Conservation (phyloP, 495 filamentous ascomycete genomes). For the Penicillium soppii region DNA sequence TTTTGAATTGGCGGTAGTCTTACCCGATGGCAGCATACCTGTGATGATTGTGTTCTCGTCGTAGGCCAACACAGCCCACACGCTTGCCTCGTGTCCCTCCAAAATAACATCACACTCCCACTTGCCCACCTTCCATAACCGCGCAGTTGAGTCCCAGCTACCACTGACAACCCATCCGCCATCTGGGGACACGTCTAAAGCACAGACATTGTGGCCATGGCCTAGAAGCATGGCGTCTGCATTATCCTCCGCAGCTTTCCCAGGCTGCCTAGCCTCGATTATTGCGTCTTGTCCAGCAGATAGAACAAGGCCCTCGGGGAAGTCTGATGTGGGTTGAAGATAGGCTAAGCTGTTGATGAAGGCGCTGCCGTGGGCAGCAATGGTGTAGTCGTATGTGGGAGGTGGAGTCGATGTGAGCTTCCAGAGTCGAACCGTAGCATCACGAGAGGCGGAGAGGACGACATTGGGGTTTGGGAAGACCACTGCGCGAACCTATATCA, state of each 20-base stretch:
- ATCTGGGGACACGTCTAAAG: slow-evolving; percentile 73
- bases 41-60: slow-evolving; percentile 81
- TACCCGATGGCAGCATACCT: slow-evolving; percentile 39
- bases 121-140: slow-evolving; percentile 71
- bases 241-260: slow-evolving; percentile 63
- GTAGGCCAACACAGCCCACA: slow-evolving; percentile 88
- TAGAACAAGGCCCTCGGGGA: slow-evolving; percentile 78
- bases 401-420: slow-evolving; percentile 62
- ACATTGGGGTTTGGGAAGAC: slow-evolving; percentile 71
- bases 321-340: slow-evolving; percentile 63
- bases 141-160: slow-evolving; percentile 89
- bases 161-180: slow-evolving; percentile 78
- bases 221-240: slow-evolving; percentile 84
- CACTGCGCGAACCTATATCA: slow-evolving; percentile 78
- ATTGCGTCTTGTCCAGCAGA: slow-evolving; percentile 89
- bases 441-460: slow-evolving; percentile 83
- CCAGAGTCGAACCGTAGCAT: slow-evolving; percentile 89
- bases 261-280: slow-evolving; percentile 81
- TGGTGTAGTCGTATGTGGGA: slow-evolving; percentile 70
- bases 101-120: slow-evolving; percentile 75
- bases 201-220: slow-evolving; percentile 82
- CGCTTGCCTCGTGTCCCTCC: slow-evolving; percentile 72
- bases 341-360: slow-evolving; percentile 87
- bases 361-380: slow-evolving; percentile 70
- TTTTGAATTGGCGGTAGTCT: neutral